Base-by-base conservation (phyloP, 2,329 filamentous ascomycete species). In the Fusarium floridanum region DNA sequence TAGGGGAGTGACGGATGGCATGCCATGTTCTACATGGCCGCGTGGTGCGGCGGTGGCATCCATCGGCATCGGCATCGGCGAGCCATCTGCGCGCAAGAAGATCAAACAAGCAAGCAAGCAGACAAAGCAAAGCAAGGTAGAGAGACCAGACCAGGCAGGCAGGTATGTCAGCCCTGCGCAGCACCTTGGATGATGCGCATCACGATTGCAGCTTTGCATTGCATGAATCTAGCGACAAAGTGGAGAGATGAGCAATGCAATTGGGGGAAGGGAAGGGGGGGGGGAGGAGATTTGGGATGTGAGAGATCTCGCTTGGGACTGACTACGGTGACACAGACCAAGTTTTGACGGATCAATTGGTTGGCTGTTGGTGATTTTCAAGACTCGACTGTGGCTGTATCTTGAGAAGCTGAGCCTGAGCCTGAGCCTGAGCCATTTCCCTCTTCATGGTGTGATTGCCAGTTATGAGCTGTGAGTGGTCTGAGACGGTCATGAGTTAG, bases 201-300 rank as follows among this genome's bases (percentile, higher is more conserved):
- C 71, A 75, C 71, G 71, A 75, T 72, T 76, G 73, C 69, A 75
- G 71, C 67, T 56, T 65, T 67, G 64, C 75, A 74, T 72, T 67
- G 64, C 75, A 74, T 72, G 68, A 69, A 70, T 66, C 61, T 65
- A 41, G 32, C 43, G 53, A 67, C 39, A 63, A 50, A 72, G 71
- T 67, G 67, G 68, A 66, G 62, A 43, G 48, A 61, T 34, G 61
- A 60, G 70, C 67, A 37, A n/a, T 12, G 57, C 57, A 43, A 43
- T 43, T 50, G 45, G 14, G 24, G 45, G 45, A 27, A 27, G 43
- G 11, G 20, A 29, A 11, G 24, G 24, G 43, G 11, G 5, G 7
- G 22, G 43, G 41, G 7, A 12, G 20, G 61, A 64, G 50, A 65
- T 56, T 59, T 34, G 27, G 20, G 20, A 32, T 50, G 60, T 45